These are phyloP conservation scores for Cairneyella variabilis DNA, from an alignment of 495 filamentous ascomycete species.

Conservation along the genomic window DNA sequence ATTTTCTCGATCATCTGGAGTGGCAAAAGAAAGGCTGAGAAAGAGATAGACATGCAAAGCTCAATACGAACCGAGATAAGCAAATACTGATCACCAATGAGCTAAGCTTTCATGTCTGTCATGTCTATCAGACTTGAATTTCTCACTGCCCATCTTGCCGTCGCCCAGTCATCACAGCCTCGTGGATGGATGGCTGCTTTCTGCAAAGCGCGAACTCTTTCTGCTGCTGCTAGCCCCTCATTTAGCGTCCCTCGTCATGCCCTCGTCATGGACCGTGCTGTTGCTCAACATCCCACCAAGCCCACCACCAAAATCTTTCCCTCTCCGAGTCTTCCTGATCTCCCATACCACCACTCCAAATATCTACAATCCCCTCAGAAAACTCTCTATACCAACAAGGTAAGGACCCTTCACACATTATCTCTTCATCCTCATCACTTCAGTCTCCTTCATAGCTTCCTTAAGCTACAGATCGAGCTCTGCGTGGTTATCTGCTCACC, in stretches of 20 bases:
- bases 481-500: not conserved
- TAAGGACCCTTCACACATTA: slow-evolving; percentile 6
- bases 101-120: not conserved
- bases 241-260: slow-evolving; percentile 14
- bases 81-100: not conserved
- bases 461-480: slow-evolving; percentile 21
- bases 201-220: too few relatives aligned
- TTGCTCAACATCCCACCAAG: slow-evolving; percentile 14
- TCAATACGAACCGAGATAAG: not conserved
- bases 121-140: not conserved
- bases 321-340: slow-evolving; percentile 17
- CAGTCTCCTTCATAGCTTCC: slow-evolving; percentile 10
- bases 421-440: slow-evolving; percentile 15
- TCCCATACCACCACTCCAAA: slow-evolving; percentile 1
- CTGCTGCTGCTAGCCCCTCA: slow-evolving; percentile 6
- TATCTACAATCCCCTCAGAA: not conserved
- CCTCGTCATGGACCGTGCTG: not conserved
- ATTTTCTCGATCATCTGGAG: slow-evolving; percentile 17
- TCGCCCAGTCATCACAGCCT: not conserved
- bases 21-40: not conserved
- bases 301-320: slow-evolving; percentile 22
- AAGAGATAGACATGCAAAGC: not conserved
- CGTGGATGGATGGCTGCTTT: not conserved
- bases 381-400: slow-evolving; percentile 2
- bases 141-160: not conserved